Percentiles rank a stretch among this genome's conserved stretches.
Evolutionary conservation across 1,284 basidiomycete genomes (phyloP).

Genomic region (Trichosporon sp.): DNA sequence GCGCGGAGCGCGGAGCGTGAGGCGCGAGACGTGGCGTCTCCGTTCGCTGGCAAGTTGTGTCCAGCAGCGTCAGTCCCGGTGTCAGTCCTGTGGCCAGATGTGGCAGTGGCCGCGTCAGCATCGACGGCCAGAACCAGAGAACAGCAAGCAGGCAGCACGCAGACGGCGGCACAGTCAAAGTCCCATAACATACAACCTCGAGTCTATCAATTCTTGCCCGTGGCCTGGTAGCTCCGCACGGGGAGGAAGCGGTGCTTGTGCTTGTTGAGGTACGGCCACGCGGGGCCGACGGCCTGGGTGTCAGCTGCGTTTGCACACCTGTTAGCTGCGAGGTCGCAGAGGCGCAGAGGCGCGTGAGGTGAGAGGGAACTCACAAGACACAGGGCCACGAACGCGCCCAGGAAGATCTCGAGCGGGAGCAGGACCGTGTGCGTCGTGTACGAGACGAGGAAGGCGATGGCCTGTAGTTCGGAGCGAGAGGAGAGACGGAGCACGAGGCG

Average conservation of each 20-base stretch:
- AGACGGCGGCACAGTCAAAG: background rate
- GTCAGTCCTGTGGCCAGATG: too few species aligned
- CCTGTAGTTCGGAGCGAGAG: constrained; percentile 15
- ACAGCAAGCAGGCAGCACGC: too few species aligned
- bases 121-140: too few species aligned
- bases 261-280: constrained; percentile 41
- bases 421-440: constrained; percentile 33
- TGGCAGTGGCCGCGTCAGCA: too few species aligned
- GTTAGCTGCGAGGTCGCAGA: background rate
- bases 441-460: constrained; percentile 32
- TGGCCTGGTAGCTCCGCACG: constrained; percentile 19
- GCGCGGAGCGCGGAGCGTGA: too few species aligned
- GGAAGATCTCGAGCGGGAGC: constrained; percentile 37
- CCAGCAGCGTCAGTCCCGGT: too few species aligned
- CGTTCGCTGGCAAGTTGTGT: too few species aligned
- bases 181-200: background rate
- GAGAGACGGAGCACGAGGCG: too few species aligned
- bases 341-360: too few species aligned
- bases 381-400: constrained; percentile 29
- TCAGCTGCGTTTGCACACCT: background rate
- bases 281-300: constrained; percentile 30
- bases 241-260: constrained; percentile 39
- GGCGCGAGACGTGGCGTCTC: too few species aligned
- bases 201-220: background rate
- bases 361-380: constrained; percentile 26